These are phyloP conservation scores for Daldinia bambusicola DNA, from an alignment of 495 filamentous ascomycete species.

Conservation along the genomic window DNA sequence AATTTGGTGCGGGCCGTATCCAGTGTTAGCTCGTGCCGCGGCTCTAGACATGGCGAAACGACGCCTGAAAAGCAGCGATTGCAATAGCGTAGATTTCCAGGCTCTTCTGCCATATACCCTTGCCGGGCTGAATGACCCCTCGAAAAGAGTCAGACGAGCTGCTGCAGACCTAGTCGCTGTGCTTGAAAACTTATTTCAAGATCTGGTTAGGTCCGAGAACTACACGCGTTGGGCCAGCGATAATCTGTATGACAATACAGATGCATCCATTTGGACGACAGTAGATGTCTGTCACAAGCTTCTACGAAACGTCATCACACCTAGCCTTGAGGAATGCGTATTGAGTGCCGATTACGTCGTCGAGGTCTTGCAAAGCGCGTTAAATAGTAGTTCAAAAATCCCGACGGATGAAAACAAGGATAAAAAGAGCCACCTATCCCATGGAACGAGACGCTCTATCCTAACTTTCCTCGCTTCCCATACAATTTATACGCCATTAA, in stretches of 20 bases:
- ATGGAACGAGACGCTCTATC: constrained; percentile 69
- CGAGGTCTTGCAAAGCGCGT: constrained; percentile 64
- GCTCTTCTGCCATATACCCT: constrained; percentile 80
- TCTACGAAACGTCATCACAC: constrained; percentile 70
- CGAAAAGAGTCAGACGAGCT: constrained; percentile 76
- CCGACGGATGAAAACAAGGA: constrained; percentile 50
- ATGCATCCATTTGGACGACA: constrained; percentile 68
- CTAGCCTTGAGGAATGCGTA: constrained; percentile 82
- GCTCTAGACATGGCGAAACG: constrained; percentile 71
- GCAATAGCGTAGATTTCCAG: constrained; percentile 72
- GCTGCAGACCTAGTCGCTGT: constrained; percentile 70
- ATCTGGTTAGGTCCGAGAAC: constrained; percentile 37
- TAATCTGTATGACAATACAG: constrained; percentile 61
- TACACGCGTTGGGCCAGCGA: constrained; percentile 50
- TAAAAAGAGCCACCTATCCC: constrained; percentile 68
- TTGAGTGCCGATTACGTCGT: constrained; percentile 74
- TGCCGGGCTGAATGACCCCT: constrained; percentile 75
- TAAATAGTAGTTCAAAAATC: constrained; percentile 59
- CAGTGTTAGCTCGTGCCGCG: constrained; percentile 70
- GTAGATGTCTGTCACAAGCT: constrained; percentile 66
- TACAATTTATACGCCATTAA: constrained; percentile 70
- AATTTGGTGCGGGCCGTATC: constrained; percentile 76
- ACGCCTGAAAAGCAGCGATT: constrained; percentile 61
- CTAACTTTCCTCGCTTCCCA: constrained; percentile 81
- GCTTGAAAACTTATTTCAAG: constrained; percentile 51